Evolutionary conservation across 2,329 filamentous ascomycete genomes (phyloP).

Genomic region (Claviceps capensis): DNA sequence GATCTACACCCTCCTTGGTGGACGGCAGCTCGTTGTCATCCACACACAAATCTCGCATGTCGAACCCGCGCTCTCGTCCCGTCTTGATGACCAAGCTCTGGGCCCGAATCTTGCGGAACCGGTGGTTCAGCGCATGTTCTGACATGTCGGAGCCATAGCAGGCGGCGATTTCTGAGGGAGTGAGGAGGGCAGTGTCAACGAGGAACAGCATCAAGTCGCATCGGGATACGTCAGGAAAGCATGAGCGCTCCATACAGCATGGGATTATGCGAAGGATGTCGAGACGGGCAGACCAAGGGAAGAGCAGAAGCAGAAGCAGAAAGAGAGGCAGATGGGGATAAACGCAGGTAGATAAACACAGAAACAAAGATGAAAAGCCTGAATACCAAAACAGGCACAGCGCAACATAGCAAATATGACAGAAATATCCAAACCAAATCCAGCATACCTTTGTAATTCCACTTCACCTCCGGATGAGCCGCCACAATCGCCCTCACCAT

Average conservation of each 20-base stretch:
- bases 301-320: neutral
- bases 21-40: conserved; percentile 22
- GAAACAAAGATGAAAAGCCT: no score
- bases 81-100: conserved; percentile 25
- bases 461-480: conserved; percentile 36
- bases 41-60: conserved; percentile 29
- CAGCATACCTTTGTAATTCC: conserved; percentile 48
- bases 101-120: conserved; percentile 33
- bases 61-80: conserved; percentile 21
- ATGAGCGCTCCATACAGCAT: no score
- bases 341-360: no score
- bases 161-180: conserved; percentile 28
- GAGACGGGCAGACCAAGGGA: no score
- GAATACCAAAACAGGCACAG: no score
- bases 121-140: conserved; percentile 34
- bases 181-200: conserved; percentile 12
- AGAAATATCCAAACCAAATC: neutral
- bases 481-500: conserved; percentile 48
- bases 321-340: no score
- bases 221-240: no score
- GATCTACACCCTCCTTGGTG: conserved; percentile 24
- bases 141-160: conserved; percentile 38
- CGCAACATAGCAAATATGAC: neutral
- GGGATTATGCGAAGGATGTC: no score
- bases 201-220: neutral